Base-by-base conservation (phyloP, 129 eudicot species). In the Tagetes patula region DNA sequence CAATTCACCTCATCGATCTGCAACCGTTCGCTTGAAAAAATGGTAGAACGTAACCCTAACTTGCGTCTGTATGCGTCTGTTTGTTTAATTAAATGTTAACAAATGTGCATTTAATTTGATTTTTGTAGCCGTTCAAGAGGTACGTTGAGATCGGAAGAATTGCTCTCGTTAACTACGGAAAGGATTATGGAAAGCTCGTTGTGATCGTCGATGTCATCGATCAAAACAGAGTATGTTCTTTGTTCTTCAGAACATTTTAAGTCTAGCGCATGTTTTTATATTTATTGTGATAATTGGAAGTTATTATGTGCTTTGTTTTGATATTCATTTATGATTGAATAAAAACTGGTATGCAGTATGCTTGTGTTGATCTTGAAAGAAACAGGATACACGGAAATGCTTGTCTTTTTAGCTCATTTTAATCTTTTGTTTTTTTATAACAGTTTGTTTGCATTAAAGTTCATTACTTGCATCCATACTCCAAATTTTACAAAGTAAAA, bases 141-240 rank as follows among this genome's bases (percentile, higher is more conserved):
- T 69, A 49, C 36, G 60, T 69, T 34, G 73, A 69, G 73, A 69
- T 69, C 33, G 60, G 73, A 69, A 69, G 73, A 49, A 36, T 69
- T 14, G 61, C 73, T 1, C 73, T 69, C 5, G 73, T 69, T n/a
- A 49, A 69, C 46, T 48, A 69, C 60, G 73, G 73, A 0, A 36
- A 33, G 7, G 73, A 48, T 68, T 68, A 48, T 3, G 59, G 59
- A 33, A 68, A 68, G 62, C 73, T 69, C 13, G 60, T 69, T 6
- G 73, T 69, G 12, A 69, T 69, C 45, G 73, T 50, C 12, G 73
- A 69, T n/a, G 73, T 69, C 73, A 69, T 69, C 60, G 73, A 69
- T 69, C 73, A 69, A 36, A 49, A 67, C 73, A 69, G 73, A 41
- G 73, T 69, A 69, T 0, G 6, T 33, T n/a, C 27, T 13, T 38